Base-by-base conservation (phyloP, 139 green algal genomes). In the Chlamydomonas eustigma region DNA sequence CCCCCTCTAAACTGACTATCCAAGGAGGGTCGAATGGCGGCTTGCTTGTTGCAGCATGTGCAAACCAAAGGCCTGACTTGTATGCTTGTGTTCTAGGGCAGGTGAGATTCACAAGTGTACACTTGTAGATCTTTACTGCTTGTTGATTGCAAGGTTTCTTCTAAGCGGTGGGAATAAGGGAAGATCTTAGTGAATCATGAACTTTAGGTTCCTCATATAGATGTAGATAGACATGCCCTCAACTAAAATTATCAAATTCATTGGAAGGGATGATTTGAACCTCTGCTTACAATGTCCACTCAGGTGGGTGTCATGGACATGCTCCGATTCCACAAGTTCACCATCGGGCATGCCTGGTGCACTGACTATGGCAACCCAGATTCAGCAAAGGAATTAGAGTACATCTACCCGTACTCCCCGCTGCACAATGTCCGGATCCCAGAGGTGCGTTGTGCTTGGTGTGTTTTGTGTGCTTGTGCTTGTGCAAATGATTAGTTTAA, bases 281-380 rank as follows among this genome's bases (percentile, higher is more conserved):
- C n/a, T n/a, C n/a, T n/a, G n/a, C n/a, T n/a, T n/a, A n/a, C n/a
- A n/a, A n/a, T n/a, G n/a, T n/a, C n/a, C n/a, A n/a, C n/a, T n/a
- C 82, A 96, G 84, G 93, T 98, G 3, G 92, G 92, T 1, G 92
- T 96, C 24, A 88, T 94, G 84, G 94, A 98, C 90, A 96, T 97
- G 92, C 87, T 97, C 36, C 85, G 94, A n/a, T 98, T 97, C 86
- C 90, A 97, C 83, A 91, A 89, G 77, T 97, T 98, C 88, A 98
- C 94, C 1, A 94, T 98, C 24, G 94, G 91, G 2, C 88, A 94
- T 74, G 92, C 90, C 1, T 97, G 92, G 92, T 71, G 58, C 1
- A 88, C 78, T 1, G 93, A 97, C 81, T 98, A 93, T 81, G 94
- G 94, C n/a, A 72, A 72, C 65, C 65, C 65, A 4, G 65, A 72